These are phyloP conservation scores for Achlya hypogyna DNA, from an alignment of 352 stramenopile genomes.

Conservation along the genomic window DNA sequence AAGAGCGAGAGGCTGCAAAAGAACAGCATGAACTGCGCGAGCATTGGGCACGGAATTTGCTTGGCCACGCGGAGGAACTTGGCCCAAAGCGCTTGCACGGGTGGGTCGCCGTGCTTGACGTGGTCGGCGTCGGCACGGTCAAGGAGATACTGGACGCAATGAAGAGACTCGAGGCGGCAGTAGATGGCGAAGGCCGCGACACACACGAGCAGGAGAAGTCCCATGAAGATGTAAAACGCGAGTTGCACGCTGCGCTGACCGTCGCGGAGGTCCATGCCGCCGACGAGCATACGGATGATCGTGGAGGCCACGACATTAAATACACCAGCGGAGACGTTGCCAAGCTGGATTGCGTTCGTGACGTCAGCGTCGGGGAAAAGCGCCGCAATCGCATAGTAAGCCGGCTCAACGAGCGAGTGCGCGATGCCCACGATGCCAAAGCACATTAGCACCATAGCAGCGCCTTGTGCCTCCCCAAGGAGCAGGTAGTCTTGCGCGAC, in stretches of 20 bases:
- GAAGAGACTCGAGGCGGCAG: conserved; percentile 26
- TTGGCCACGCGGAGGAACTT: conserved; percentile 43
- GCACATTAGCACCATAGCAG: conserved; percentile 43
- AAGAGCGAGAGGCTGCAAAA: conserved; percentile 49
- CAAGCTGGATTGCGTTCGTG: conserved; percentile 57
- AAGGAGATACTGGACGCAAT: conserved; percentile 43
- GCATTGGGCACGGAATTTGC: conserved; percentile 37
- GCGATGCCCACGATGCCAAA: conserved; percentile 41
- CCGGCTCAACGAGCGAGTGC: conserved; percentile 49
- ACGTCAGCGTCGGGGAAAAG: conserved; percentile 53
- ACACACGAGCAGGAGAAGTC: conserved; percentile 39
- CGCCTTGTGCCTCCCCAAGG: conserved; percentile 23
- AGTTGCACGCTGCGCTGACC: conserved; percentile 24
- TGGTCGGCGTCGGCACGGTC: conserved; percentile 34
- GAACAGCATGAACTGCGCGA: conserved; percentile 48
- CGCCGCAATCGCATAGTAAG: conserved; percentile 51
- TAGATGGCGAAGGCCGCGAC: conserved; percentile 41
- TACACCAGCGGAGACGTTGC: conserved; percentile 39
- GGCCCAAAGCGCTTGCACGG: conserved; percentile 24
- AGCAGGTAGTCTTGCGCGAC: conserved; percentile 27
- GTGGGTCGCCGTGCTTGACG: conserved; percentile 26
- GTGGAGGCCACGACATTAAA: conserved; percentile 48
- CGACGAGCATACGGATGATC: conserved; percentile 43
- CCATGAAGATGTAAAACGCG: conserved; percentile 59
- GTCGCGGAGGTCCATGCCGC: conserved; percentile 34